These are phyloP conservation scores for Bolboschoenus planiculmis DNA, from an alignment of 176 grass and related monocot species.

Conservation along the genomic window DNA sequence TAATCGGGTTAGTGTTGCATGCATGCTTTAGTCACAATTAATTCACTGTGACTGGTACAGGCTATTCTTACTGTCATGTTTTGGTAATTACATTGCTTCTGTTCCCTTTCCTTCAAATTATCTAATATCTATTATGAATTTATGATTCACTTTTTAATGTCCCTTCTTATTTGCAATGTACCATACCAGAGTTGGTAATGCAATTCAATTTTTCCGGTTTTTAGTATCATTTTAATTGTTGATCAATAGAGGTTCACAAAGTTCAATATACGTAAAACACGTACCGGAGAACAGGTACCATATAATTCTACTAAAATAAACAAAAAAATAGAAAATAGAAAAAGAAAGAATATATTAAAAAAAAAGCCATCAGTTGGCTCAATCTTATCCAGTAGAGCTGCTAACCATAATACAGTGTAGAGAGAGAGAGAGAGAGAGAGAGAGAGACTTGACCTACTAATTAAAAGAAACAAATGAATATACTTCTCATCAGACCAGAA, in stretches of 20 bases:
- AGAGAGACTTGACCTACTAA: background rate
- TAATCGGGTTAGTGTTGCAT: too few relatives aligned
- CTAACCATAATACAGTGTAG: background rate
- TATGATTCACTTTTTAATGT: background rate
- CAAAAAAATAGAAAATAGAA: background rate
- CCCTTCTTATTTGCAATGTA: background rate
- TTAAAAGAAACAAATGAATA: background rate
- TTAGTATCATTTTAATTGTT: background rate
- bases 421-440: too few relatives aligned
- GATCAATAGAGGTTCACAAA: background rate
- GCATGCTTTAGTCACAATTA: background rate
- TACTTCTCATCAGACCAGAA: background rate
- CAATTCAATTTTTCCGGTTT: background rate
- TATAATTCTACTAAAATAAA: background rate
- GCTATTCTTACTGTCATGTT: background rate
- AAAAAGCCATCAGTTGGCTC: constrained; percentile 4
- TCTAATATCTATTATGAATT: too few relatives aligned
- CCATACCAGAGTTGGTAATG: background rate
- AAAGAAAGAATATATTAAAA: too few relatives aligned
- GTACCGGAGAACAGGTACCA: background rate
- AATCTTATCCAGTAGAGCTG: background rate
- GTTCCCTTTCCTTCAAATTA: background rate
- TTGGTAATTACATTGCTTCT: background rate
- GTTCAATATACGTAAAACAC: background rate
- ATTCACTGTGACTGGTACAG: background rate